These are phyloP conservation scores for Gentiana macrophylla DNA, from an alignment of 257 asterid species.

Conservation along the genomic window DNA sequence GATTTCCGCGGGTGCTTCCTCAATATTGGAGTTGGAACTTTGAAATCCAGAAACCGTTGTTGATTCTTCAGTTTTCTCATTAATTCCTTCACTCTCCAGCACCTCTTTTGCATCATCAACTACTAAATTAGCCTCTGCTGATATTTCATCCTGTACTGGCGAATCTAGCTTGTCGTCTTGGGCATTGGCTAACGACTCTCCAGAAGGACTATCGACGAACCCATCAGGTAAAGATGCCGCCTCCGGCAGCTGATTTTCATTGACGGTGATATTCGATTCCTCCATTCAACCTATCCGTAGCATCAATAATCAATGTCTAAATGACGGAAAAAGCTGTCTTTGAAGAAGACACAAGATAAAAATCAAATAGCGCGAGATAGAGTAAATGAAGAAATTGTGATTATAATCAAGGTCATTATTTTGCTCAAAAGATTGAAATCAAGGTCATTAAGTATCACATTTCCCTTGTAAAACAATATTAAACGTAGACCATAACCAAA, in stretches of 20 bases:
- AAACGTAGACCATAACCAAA: no score
- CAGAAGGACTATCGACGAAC: constrained; percentile 60
- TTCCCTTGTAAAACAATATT: no score
- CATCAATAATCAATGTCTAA: not conserved
- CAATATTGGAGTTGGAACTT: not conserved
- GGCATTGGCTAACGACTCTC: constrained; percentile 16
- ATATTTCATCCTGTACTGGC: constrained; percentile 62
- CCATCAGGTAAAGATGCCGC: constrained; percentile 92
- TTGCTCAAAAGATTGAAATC: no score
- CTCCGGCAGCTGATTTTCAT: constrained; percentile 72
- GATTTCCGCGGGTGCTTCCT: constrained; percentile 3
- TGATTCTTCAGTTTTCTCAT: constrained; percentile 19
- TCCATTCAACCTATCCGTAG: constrained; percentile 45
- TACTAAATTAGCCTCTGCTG: constrained; percentile 43
- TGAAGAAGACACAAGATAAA: no score
- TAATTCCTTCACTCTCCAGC: constrained; percentile 13
- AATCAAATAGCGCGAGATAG: no score
- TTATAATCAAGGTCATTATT: not conserved
- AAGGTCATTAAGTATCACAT: no score
- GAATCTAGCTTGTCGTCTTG: constrained; percentile 19
- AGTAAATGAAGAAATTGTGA: not conserved
- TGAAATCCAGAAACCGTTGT: constrained; percentile 4
- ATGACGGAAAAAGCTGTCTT: no score
- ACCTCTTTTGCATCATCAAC: constrained; percentile 21
- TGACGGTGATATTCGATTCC: constrained; percentile 19